Conservation (phyloP, 2,329 filamentous ascomycete species). For the Apiospora rasikravindrae region DNA sequence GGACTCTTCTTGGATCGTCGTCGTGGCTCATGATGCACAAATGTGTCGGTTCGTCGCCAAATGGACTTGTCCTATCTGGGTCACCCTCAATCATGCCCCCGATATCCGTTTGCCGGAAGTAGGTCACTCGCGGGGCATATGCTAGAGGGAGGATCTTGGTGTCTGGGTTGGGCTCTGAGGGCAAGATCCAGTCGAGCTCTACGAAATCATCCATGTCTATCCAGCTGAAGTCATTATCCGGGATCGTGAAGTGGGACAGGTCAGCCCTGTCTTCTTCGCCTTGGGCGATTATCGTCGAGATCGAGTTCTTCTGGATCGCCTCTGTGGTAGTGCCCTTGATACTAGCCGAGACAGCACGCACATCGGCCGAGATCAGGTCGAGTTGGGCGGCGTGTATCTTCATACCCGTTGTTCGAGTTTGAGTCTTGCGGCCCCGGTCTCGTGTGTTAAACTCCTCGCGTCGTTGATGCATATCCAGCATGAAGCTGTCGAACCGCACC, state of each 20-base stretch:
- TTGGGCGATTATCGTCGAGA: slow-evolving; percentile 57
- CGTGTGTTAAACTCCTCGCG: slow-evolving; percentile 89
- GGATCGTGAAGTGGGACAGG: slow-evolving; percentile 90
- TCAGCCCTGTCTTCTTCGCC: slow-evolving; percentile 66
- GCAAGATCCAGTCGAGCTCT: slow-evolving; percentile 94
- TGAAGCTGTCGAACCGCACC: slow-evolving; percentile 93
- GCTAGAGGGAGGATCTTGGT: slow-evolving; percentile 93
- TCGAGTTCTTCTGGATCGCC: slow-evolving; percentile 68
- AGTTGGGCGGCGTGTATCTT: slow-evolving; percentile 94
- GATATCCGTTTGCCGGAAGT: slow-evolving; percentile 96
- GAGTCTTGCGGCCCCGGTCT: slow-evolving; percentile 75
- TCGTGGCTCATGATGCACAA: slow-evolving; percentile 93
- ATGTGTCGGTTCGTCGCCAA: slow-evolving; percentile 92
- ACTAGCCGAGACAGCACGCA: slow-evolving; percentile 89
- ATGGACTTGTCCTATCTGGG: slow-evolving; percentile 81
- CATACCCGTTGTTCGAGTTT: slow-evolving; percentile 87
- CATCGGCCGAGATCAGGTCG: slow-evolving; percentile 88
- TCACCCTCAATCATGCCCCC: slow-evolving; percentile 80
- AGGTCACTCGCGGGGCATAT: slow-evolving; percentile 93
- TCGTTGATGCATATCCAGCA: slow-evolving; percentile 93
- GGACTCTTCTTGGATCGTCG: slow-evolving; percentile 86
- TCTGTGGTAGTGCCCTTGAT: slow-evolving; percentile 82
- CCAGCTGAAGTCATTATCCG: slow-evolving; percentile 94
- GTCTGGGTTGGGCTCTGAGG: slow-evolving; percentile 86
- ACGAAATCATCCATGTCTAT: slow-evolving; percentile 99